Evolutionary conservation across 1,284 basidiomycete species (phyloP).

Genomic region (Ceratobasidium sp.): DNA sequence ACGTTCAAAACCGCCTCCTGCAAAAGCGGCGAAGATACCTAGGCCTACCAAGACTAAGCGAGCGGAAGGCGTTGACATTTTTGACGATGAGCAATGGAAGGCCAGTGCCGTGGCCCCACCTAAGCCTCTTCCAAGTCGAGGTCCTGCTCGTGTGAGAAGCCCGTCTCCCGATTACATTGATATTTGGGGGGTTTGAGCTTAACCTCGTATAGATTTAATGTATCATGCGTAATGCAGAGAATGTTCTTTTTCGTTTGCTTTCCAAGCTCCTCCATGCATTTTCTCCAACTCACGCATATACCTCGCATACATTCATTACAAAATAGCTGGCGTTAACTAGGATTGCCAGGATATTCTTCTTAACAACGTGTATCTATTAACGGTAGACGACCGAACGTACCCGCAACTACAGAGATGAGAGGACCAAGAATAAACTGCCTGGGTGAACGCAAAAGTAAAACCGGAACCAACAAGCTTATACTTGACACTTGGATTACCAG

Average conservation of each 20-base stretch:
- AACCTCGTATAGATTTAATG: neutral
- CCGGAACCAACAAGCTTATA: no score
- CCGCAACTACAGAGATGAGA: no score
- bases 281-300: no score
- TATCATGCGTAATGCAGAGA: neutral
- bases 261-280: neutral
- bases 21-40: neutral
- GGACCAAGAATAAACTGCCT: no score
- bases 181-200: conserved; percentile 11
- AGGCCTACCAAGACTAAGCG: neutral
- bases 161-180: conserved; percentile 33
- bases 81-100: neutral
- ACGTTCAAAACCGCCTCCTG: neutral
- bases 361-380: no score
- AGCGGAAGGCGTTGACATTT: neutral
- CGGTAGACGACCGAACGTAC: no score
- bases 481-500: no score
- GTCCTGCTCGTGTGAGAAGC: neutral
- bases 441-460: no score
- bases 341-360: no score
- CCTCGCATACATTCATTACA: no score
- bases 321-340: no score
- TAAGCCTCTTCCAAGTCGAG: neutral
- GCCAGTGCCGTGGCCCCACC: neutral
- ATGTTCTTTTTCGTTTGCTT: neutral